A percentile compares a stretch with the other conserved stretches of the same genome.
Conservation (phyloP, 83 land plant genomes). For the Diphasiastrum complanatum region DNA sequence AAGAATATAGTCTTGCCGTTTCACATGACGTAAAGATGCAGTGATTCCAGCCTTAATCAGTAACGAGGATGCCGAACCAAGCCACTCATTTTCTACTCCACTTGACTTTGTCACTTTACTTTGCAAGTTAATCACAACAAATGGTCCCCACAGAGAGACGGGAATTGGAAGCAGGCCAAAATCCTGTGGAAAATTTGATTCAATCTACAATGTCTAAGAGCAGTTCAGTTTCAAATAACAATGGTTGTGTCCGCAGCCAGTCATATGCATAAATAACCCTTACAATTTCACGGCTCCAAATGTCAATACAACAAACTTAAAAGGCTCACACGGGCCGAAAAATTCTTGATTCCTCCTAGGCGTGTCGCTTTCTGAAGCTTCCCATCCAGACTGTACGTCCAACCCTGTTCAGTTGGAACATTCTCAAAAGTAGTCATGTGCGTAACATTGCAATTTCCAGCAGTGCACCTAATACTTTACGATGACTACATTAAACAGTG, state of each 20-base stretch:
- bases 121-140: constrained; percentile 60
- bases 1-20: constrained; percentile 60
- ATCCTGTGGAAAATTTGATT: constrained; percentile 37
- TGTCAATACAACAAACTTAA: not conserved
- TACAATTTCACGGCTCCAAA: not conserved
- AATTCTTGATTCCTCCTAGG: constrained; percentile 63
- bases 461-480: not conserved
- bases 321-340: constrained; percentile 42
- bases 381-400: constrained; percentile 91
- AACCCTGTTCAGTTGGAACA: constrained; percentile 42
- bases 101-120: constrained; percentile 19
- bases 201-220: no score
- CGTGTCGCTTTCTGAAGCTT: constrained; percentile 70
- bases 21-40: constrained; percentile 48
- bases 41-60: constrained; percentile 40
- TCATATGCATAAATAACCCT: not conserved
- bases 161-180: constrained; percentile 59
- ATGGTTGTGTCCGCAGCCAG: no score
- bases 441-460: not conserved
- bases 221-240: not conserved
- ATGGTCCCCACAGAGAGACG: constrained; percentile 73
- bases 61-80: constrained; percentile 49
- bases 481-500: not conserved
- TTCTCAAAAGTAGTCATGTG: not conserved
- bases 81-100: constrained; percentile 54